Base-by-base conservation (phyloP, 2,329 filamentous ascomycete genomes). In the Fusarium fracticaudum region DNA sequence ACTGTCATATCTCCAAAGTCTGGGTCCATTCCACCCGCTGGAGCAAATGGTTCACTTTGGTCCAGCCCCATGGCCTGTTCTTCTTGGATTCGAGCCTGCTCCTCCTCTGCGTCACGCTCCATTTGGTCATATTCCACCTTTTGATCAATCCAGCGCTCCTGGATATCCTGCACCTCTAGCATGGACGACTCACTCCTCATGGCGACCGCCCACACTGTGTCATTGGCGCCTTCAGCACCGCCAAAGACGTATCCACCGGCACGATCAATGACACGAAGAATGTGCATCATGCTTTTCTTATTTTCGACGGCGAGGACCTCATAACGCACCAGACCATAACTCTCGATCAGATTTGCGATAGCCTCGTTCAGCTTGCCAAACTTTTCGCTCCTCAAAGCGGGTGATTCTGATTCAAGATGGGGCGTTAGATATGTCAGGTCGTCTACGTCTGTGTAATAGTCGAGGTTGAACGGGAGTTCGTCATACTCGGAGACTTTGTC, bases 391-490 rank as follows among this genome's bases (percentile, higher is more conserved):
- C 88, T 88, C 80, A 92, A 83, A 11, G 87, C 88, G 0, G 94
- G 91, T 4, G 92, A 92, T 82, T 99, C 96, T 31, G 90, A 88
- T 77, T 95, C 91, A 47, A 99, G 90, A 69, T 92, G 88, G 4
- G 95, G 94, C 2, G 96, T 88, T 18, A 99, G 87, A 76, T 98
- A 94, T 29, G 90, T 90, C 8, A 99, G 89, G 79, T 98, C 95
- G 83, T 99, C 95, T 13, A 98, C 96, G 82, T 99, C 96, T 70
- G 96, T 98, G 82, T 98, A 99, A 83, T 92, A 99, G 75, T 98
- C 95, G 68, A 99, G 91, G 78, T 98, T 98, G 86, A 99, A 98
- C 0, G 95, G 94, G 1, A 99, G 87, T 33, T 94, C 90, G 53
- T 94, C 92, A 80, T 98, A 98, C 60, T 92, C 91, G 41, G 91